Percentiles rank a stretch among this genome's conserved stretches.
Conservation (phyloP, 2,329 filamentous ascomycete species). For the Rachicladosporium sp. region DNA sequence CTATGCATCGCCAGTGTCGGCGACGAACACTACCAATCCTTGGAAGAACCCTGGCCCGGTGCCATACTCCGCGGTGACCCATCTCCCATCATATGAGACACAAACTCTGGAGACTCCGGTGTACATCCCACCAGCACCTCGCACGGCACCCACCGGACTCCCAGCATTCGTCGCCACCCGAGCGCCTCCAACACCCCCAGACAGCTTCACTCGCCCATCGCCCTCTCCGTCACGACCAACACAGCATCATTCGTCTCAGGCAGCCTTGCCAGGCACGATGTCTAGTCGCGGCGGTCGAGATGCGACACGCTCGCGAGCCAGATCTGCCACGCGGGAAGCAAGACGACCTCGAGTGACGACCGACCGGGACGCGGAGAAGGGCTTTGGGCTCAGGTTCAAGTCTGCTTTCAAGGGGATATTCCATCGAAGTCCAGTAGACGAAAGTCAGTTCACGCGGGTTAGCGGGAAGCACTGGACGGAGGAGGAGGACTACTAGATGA, state of each 20-base stretch:
- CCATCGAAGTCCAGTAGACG: conserved; percentile 14
- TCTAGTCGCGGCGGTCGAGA: conserved; percentile 6
- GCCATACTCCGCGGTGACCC: neutral
- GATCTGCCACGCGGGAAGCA: neutral
- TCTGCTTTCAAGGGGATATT: conserved; percentile 17
- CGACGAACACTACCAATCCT: neutral
- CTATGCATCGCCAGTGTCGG: conserved; percentile 1
- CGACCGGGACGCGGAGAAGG: neutral
- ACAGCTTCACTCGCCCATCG: neutral
- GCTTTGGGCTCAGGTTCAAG: conserved; percentile 13
- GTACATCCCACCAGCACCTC: neutral
- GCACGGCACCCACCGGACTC: neutral
- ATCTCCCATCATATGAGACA: neutral
- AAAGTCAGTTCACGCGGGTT: conserved; percentile 14
- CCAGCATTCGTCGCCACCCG: neutral
- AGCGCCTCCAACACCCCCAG: conserved; percentile 1
- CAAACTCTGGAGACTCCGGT: neutral
- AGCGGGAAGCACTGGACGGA: conserved; percentile 21
- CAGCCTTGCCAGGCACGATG: conserved; percentile 15
- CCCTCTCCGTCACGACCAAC: neutral
- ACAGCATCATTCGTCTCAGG: neutral
- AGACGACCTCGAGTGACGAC: neutral
- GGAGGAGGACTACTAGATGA: conserved; percentile 5
- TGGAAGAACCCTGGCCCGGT: neutral
- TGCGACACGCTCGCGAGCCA: neutral